These are phyloP conservation scores for Acacia pycnantha DNA, from an alignment of 331 rosid genomes.

Conservation along the genomic window DNA sequence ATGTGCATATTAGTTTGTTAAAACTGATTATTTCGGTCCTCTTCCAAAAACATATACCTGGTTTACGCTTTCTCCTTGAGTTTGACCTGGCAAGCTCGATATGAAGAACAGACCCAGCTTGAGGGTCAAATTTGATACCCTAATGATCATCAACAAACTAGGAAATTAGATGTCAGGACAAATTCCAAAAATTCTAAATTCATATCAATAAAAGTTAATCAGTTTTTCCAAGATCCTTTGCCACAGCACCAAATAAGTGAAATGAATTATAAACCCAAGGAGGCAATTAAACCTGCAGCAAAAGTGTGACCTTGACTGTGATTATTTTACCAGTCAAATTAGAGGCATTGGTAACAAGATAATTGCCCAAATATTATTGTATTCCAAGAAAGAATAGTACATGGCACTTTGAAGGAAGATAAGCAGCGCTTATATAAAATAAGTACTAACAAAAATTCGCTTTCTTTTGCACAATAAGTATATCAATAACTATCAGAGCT, in stretches of 20 bases:
- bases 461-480: not conserved
- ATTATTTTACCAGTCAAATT: not conserved
- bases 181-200: slow-evolving; percentile 16
- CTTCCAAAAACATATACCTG: slow-evolving; percentile 33
- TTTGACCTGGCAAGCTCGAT: slow-evolving; percentile 93
- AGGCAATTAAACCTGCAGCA: not conserved
- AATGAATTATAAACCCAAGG: not conserved
- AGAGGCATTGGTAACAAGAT: not conserved
- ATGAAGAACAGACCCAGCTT: slow-evolving; percentile 76
- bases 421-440: not conserved
- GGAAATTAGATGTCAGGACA: slow-evolving; percentile 29
- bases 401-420: not conserved
- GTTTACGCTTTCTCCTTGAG: slow-evolving; percentile 52
- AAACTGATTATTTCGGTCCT: slow-evolving; percentile 4
- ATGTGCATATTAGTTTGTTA: slow-evolving; percentile 7
- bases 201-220: not conserved
- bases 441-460: not conserved
- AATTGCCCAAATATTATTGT: not conserved
- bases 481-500: slow-evolving; percentile 1
- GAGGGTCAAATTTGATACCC: slow-evolving; percentile 98
- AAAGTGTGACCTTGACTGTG: not conserved
- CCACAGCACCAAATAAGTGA: slow-evolving; percentile 17
- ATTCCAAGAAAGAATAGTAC: not conserved
- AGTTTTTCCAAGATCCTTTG: not conserved
- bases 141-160: slow-evolving; percentile 36